Evolutionary conservation across 495 filamentous ascomycete genomes (phyloP), one percentile per base, ranked within the genome.

Genomic region (Penicillium verhagenii): DNA sequence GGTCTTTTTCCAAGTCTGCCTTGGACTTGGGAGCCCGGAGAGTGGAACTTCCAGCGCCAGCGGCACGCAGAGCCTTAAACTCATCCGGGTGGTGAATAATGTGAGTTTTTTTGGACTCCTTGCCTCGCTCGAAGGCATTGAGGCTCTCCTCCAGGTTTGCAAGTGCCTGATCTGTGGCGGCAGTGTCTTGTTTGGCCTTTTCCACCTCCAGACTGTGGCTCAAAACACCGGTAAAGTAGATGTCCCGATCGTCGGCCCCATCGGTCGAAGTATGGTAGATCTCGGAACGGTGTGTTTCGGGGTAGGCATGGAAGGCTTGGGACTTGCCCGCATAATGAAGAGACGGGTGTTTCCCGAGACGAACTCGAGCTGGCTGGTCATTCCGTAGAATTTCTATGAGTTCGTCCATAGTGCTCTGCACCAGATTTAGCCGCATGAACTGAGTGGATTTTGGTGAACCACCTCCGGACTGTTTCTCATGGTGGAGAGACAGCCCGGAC

Each of bases 371-470:
- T 53, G 84, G 79, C 26, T 86, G 81, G 66, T 82, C 84, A 63
- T 79, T 75, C 38, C 82, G 79, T 19, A 88, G 79, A 59, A 78
- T 83, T 57, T 82, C 79, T 53, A 91, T 85, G 69, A 92, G 81
- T 26, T 90, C 83, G 61, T 89, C 82, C 54, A 91, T 80, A 28
- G 85, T 78, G 52, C 70, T 79, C 68, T 88, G 81, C 56, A 76
- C 80, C 53, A 92, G 69, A 23, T 80, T 82, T 53, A 92, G 69
- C 55, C 85, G 85, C 73, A 92, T 84, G 51, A 79, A 73, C 66
- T 83, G 82, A 31, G 66, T 57, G 19, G 66, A 66, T 54, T 73
- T 76, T 35, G 61, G 57, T 50, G 67, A 50, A 25, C 61, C 40
- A 21, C 65, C 65, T 26, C 68, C 69, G 54, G 67, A 60, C 61